Evolutionary conservation across 257 asterid species (phyloP), one percentile per base, ranked within the genome.

Genomic region (Capsicum baccatum): DNA sequence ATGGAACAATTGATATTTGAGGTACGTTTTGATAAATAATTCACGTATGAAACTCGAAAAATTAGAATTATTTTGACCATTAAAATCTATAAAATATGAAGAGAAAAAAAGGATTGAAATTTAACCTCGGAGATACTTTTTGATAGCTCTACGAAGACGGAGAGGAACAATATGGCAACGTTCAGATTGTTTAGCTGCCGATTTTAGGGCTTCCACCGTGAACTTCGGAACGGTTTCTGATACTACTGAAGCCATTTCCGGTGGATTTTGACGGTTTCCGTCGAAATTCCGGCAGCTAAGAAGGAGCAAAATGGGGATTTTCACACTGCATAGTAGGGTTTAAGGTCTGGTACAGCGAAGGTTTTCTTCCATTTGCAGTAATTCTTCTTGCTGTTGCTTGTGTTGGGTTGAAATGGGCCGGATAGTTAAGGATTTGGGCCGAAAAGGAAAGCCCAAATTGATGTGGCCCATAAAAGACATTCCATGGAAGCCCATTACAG

Each of bases 131-230:
- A 96, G 56, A 85, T 90, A 96, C 64, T 84, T 94, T 55, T 94
- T 88, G 83, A 96, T 93, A 83, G 97, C 98, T 17, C 90, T 86
- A 88, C 99, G 98, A 82, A 96, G 97, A 67, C 89, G 89, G 86
- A 87, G 87, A 39, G 98, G 95, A 76, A 96, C 88, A 63, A 93
- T 79, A 81, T 87, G 97, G 92, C 98, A 94, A 79, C 92, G 86
- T 54, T 94, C 88, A 16, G 99, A 96, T 84, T 93, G 98, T 85
- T 93, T 96, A 50, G 99, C 97, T 50, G 99, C 99, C 60, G 93
- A 89, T 83, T 93, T 95, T 79, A 96, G 95, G 60, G 97, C 89
- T 83, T 92, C 98, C 14, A 92, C 93, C 11, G 99, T 94, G 92
- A 96, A 92, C 57, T 88, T 94, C 0, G 98, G 97, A 55, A 94